These are phyloP conservation scores for Porpolomopsis calyptriformis DNA, from an alignment of 768 basidiomycete species.

Conservation along the genomic window DNA sequence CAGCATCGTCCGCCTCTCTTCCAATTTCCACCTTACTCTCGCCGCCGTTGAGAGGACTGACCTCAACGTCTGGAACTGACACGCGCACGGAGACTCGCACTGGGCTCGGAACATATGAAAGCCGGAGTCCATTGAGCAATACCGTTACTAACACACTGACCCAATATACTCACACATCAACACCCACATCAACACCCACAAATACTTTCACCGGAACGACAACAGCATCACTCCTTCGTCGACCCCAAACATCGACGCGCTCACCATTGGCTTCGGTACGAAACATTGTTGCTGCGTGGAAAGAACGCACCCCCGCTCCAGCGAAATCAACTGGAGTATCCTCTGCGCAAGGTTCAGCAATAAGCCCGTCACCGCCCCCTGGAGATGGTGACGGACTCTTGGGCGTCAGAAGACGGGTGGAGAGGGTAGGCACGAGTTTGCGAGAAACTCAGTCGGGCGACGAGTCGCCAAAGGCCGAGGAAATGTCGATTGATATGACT, in stretches of 20 bases:
- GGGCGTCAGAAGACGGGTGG: slow-evolving; percentile 37
- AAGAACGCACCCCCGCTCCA: slow-evolving; percentile 56
- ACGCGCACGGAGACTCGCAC: slow-evolving; percentile 14
- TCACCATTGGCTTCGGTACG: slow-evolving; percentile 66
- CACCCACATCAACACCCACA: slow-evolving; percentile 21
- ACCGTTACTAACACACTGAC: slow-evolving; percentile 25
- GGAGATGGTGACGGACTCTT: slow-evolving; percentile 37
- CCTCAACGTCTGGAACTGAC: slow-evolving; percentile 22
- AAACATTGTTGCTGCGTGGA: slow-evolving; percentile 74
- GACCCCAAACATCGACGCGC: slow-evolving; percentile 56
- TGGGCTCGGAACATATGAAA: slow-evolving; percentile 18
- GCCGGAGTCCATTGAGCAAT: slow-evolving; percentile 28
- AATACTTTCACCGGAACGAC: slow-evolving; percentile 28
- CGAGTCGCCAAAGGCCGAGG: not conserved
- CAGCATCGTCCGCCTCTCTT: slow-evolving; percentile 16
- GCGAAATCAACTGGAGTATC: slow-evolving; percentile 26
- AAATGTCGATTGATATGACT: slow-evolving; percentile 25
- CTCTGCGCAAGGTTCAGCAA: slow-evolving; percentile 29
- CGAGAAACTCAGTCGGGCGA: slow-evolving; percentile 16
- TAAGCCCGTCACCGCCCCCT: slow-evolving; percentile 25
- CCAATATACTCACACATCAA: too few species aligned
- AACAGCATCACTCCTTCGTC: slow-evolving; percentile 40
- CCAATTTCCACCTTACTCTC: slow-evolving; percentile 37
- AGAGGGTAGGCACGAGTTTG: slow-evolving; percentile 25
- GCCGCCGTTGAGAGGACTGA: slow-evolving; percentile 31